Evolutionary conservation across 805 yeast genomes (phyloP), one percentile per base, ranked within the genome.

Genomic region (Komagataella pseudopastoris): DNA sequence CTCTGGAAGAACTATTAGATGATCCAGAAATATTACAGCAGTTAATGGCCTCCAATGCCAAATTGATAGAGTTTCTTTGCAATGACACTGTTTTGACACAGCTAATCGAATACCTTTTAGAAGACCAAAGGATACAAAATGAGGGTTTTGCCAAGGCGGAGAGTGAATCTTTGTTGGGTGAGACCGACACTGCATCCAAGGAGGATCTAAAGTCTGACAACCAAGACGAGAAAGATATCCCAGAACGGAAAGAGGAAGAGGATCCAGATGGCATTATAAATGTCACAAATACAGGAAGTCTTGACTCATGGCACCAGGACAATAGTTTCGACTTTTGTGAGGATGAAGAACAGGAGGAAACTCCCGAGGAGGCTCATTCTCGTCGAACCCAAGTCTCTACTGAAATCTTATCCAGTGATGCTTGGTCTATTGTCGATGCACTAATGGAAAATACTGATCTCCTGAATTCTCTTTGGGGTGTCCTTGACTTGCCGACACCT

Each of bases 381-480:
- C 60, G 71, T 56, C 58, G 71, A 50, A 81, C 88, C 1, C 82
- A 81, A 52, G 74, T 84, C 58, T 89, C 96, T 5, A 88, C 96
- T 1, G 98, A 93, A 63, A 83, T 93, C 46, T 71, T 93, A 49
- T 80, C 91, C 45, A 88, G 93, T 3, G 98, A 91, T 61, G 90
- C 89, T 6, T 91, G 97, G 96, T 85, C 95, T 2, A 72, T 93
- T 44, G 85, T 96, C 1, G 96, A 90, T 58, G 82, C 95, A 1
- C 83, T 93, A 51, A 82, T 91, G 83, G 90, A 86, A 57, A 78
- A 81, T 54, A 71, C 77, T 3, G 75, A 72, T 18, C 71, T 87
- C 44, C 67, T 93, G 59, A 77, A 78, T 51, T 78, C 76, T 59
- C 67, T 93, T 48, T 93, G 99, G 99, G 67, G 79, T 18, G 71